Evolutionary conservation across 2,329 filamentous ascomycete genomes (phyloP).

Genomic region (Drechmeria coniospora): DNA sequence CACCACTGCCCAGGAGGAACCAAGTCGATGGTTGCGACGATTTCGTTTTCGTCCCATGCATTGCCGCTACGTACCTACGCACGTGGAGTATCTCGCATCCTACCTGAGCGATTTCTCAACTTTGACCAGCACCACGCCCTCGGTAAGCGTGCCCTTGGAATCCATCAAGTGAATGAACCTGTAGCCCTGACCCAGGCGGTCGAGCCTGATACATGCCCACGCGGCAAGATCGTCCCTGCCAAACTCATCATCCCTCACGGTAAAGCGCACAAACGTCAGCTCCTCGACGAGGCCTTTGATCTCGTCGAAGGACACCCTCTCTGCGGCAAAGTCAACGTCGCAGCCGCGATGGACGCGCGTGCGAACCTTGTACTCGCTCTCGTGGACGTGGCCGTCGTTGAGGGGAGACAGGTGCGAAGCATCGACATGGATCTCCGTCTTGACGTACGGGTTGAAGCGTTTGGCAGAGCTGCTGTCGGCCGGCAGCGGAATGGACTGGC

Average conservation of each 20-base stretch:
- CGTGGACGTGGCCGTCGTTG: constrained; percentile 24
- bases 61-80: no score
- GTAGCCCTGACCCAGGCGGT: constrained; percentile 61
- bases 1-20: no score
- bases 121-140: constrained; percentile 58
- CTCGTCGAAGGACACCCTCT: constrained; percentile 40
- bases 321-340: constrained; percentile 46
- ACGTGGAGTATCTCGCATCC: neutral
- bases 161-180: constrained; percentile 66
- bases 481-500: constrained; percentile 58
- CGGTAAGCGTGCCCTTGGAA: constrained; percentile 45
- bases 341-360: constrained; percentile 42
- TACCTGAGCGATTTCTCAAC: constrained; percentile 44
- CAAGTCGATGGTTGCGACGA: no score
- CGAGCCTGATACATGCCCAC: constrained; percentile 79
- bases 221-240: constrained; percentile 64
- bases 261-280: constrained; percentile 64
- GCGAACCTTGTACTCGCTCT: constrained; percentile 38
- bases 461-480: constrained; percentile 30
- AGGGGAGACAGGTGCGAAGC: constrained; percentile 24
- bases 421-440: constrained; percentile 72
- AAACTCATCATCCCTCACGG: constrained; percentile 76
- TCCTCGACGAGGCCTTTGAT: constrained; percentile 47
- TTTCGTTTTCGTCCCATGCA: no score
- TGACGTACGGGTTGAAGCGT: constrained; percentile 65